Evolutionary conservation across 164 flowering plant species (phyloP), one percentile per base, ranked within the genome.

Genomic region (Platanus orientalis): DNA sequence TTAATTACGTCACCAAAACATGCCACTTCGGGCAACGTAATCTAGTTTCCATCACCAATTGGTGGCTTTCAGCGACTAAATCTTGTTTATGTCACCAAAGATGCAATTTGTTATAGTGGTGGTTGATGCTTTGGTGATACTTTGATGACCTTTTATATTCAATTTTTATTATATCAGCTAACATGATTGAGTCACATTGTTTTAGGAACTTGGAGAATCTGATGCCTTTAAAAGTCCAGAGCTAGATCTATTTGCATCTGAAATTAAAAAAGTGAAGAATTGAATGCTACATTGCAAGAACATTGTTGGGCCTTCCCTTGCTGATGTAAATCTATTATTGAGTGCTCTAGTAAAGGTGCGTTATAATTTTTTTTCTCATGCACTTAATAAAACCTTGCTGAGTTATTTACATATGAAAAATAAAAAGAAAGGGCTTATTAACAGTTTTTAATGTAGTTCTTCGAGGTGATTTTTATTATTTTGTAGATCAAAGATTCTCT

Each of bases 201-300:
- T 73, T 36, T 83, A 93, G 98, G 92, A 85, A 49, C 44, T 69
- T 67, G 98, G 89, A 34, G 53, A 47, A n/a, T 58, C 71, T 36
- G 71, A 73, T 75, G 92, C 89, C 27, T 87, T 93, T 54, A 62
- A 61, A 55, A 76, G 97, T 66, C 44, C 70, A 24, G 97, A 90
- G 71, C 70, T 81, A 61, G 82, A 85, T 30, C 75, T 49, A 75
- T 75, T 93, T 48, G 29, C 71, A 28, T 78, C 74, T 60, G 86
- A 89, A 70, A 72, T 78, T 69, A 83, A 72, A 30, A 84, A 72
- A 76, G 71, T 85, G 59, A 80, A 87, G 54, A 78, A 80, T 54
- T 93, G 98, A 96, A 76, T 73, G 69, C 69, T 68, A 51, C 72
- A 60, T 12, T 83, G 85, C 68, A 44, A 50, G 61, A 73, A 80